Evolutionary conservation across 2,329 filamentous ascomycete species (phyloP), one percentile per base, ranked within the genome.

Genomic region (Allantophomopsis lycopodina): DNA sequence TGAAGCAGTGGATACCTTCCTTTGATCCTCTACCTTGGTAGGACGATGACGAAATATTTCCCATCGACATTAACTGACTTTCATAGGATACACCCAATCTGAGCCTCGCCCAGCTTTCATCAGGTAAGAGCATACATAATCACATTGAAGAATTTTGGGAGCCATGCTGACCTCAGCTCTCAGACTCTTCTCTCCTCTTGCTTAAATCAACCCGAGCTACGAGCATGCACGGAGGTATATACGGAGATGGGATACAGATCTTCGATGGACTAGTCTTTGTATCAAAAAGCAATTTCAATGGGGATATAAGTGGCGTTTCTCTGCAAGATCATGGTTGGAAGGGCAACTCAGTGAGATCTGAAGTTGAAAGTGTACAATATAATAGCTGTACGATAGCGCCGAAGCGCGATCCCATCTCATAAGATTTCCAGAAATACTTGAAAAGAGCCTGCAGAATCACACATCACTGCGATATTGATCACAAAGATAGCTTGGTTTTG

Each of bases 11-110:
- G 91, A 61, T 98, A 96, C 64, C 76, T 98, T 43, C 91, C 91
- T 53, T 65, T 98, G 62, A 93, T 98, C 60, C 74, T 98, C 62
- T 98, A 96, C 64, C 81, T 98, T 54, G 91, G 85, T 91, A 79
- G 55, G 64, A 43, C 23, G 32, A 30, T 37, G 38, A 35, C 37
- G 20, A 36, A 36, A 34, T 42, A 35, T 15, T 42, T 43, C 46
- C 45, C 40, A 47, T 40, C 20, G 36, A 33, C 54, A 42, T 52
- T 36, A 38, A 40, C 33, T 39, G 46, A 28, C 23, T 28, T 28
- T 28, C 8, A 10, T 55, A 91, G 84, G 89, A 53, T 96, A 94
- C 69, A 93, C 89, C 40, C 82, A 84, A 61, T 96, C 88, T 69
- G 83, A 89, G 61, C 91, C 91, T 32, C 78, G 83, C 59, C 91